Percentiles rank a stretch among this genome's conserved stretches.
phyloP scores from a whole-genome alignment of 2,329 filamentous ascomycete genomes.

The Chaetomiaceae sp. region DNA sequence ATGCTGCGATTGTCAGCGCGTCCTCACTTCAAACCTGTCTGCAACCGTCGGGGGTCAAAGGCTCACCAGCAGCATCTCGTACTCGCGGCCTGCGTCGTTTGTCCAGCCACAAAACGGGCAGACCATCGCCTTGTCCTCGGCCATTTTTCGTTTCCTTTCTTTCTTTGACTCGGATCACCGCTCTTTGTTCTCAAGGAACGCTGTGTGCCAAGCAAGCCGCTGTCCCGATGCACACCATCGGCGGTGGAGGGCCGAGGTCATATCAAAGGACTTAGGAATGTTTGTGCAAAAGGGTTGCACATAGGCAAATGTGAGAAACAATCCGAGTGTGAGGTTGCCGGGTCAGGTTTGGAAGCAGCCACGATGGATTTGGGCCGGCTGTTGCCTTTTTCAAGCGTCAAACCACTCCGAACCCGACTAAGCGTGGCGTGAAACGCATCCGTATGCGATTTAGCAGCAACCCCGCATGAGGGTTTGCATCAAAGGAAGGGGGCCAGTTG shows the following conservation, averaged over 20 bases:
- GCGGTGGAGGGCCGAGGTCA: not conserved
- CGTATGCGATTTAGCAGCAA: constrained; percentile 7
- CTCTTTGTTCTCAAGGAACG: not conserved
- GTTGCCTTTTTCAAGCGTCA: not conserved
- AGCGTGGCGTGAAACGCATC: not conserved
- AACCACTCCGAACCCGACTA: not conserved
- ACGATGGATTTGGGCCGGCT: not conserved
- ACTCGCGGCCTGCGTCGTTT: constrained; percentile 29
- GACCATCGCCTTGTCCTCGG: constrained; percentile 6
- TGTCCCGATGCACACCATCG: constrained; percentile 1
- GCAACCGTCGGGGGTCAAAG: not conserved
- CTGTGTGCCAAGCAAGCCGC: not conserved
- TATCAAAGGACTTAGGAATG: not conserved
- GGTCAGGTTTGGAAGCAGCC: not conserved
- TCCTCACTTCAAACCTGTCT: not conserved
- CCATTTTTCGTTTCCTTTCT: constrained; percentile 10
- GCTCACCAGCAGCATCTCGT: constrained; percentile 36
- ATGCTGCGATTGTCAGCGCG: constrained; percentile 23
- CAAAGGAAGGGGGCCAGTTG: constrained; percentile 7
- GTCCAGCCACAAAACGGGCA: constrained; percentile 38
- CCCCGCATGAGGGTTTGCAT: constrained; percentile 18
- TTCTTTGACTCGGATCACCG: not conserved
- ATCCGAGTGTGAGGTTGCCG: not conserved
- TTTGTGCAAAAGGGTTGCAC: not conserved
- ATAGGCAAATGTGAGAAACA: too few relatives aligned